A percentile compares a stretch with the other conserved stretches of the same genome.
Evolutionary conservation across 2,329 filamentous ascomycete genomes (phyloP).

Genomic region (Fusarium anthophilum): DNA sequence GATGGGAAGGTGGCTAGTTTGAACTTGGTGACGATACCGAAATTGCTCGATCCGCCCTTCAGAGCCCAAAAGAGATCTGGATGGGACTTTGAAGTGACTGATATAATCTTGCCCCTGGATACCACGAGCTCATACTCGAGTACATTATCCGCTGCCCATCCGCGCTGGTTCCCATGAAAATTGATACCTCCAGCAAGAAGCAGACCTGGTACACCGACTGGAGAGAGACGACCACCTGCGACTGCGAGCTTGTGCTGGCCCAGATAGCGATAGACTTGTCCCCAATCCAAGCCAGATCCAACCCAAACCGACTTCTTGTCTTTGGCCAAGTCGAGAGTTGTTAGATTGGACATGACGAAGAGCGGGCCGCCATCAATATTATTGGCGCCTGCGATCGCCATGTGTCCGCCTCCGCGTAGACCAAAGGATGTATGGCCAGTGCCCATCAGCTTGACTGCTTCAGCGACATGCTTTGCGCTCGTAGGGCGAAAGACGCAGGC

Average conservation of each 20-base stretch:
- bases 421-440: conserved; percentile 7
- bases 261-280: conserved; percentile 25
- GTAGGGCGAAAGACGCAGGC: conserved; percentile 25
- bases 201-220: conserved; percentile 31
- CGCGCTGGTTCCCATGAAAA: conserved; percentile 40
- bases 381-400: conserved; percentile 33
- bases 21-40: conserved; percentile 49
- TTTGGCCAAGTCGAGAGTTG: conserved; percentile 2
- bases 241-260: conserved; percentile 5
- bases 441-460: background rate
- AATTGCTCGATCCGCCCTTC: conserved; percentile 49
- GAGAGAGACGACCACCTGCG: conserved; percentile 27
- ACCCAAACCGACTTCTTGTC: conserved; percentile 23
- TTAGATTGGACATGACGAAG: conserved; percentile 30
- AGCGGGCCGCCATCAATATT: conserved; percentile 29
- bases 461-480: background rate
- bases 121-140: conserved; percentile 55
- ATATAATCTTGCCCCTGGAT: conserved; percentile 50
- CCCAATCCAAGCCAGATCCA: conserved; percentile 32
- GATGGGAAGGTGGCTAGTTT: conserved; percentile 40
- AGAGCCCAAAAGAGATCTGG: conserved; percentile 49
- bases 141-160: conserved; percentile 43
- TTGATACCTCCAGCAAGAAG: conserved; percentile 29
- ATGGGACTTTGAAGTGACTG: conserved; percentile 49
- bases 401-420: conserved; percentile 34